phyloP scores from a whole-genome alignment of 345 rosid genomes.

The Abelmoschus esculentus region DNA sequence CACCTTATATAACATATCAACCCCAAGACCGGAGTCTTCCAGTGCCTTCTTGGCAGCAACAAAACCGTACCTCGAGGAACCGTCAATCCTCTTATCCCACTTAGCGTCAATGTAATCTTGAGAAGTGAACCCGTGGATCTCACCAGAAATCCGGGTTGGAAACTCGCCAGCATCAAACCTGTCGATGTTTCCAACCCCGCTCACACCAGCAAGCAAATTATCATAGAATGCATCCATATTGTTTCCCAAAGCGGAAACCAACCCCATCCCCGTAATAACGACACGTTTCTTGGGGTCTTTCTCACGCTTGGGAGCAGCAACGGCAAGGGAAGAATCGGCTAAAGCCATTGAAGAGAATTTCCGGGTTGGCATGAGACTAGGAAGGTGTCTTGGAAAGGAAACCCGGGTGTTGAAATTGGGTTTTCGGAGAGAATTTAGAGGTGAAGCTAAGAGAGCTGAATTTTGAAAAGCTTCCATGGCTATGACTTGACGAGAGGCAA shows the following conservation, averaged over 20 bases:
- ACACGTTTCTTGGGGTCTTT: slow-evolving; percentile 90
- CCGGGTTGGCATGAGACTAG: slow-evolving; percentile 21
- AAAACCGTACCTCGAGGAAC: slow-evolving; percentile 87
- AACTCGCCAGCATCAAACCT: slow-evolving; percentile 88
- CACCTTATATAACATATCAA: slow-evolving; percentile 64
- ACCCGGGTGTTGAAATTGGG: slow-evolving; percentile 13
- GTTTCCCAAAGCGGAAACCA: slow-evolving; percentile 88
- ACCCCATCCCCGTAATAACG: slow-evolving; percentile 88
- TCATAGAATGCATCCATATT: slow-evolving; percentile 78
- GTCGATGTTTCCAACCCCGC: slow-evolving; percentile 81
- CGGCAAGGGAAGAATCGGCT: slow-evolving; percentile 41
- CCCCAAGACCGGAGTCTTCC: slow-evolving; percentile 80
- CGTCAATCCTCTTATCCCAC: slow-evolving; percentile 85
- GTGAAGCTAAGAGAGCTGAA: slow-evolving; percentile 48
- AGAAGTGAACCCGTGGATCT: slow-evolving; percentile 81
- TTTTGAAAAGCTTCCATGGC: slow-evolving; percentile 69
- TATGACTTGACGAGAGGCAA: not conserved
- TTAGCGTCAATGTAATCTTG: slow-evolving; percentile 83
- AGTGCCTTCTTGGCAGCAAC: slow-evolving; percentile 94
- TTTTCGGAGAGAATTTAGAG: slow-evolving; percentile 36
- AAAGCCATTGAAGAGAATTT: slow-evolving; percentile 28
- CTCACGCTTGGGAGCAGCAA: slow-evolving; percentile 82
- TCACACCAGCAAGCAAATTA: slow-evolving; percentile 74
- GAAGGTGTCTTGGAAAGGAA: slow-evolving; percentile 17
- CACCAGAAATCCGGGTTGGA: slow-evolving; percentile 89